phyloP scores from a whole-genome alignment of 768 basidiomycete genomes.

The Termitomyces sp. region DNA sequence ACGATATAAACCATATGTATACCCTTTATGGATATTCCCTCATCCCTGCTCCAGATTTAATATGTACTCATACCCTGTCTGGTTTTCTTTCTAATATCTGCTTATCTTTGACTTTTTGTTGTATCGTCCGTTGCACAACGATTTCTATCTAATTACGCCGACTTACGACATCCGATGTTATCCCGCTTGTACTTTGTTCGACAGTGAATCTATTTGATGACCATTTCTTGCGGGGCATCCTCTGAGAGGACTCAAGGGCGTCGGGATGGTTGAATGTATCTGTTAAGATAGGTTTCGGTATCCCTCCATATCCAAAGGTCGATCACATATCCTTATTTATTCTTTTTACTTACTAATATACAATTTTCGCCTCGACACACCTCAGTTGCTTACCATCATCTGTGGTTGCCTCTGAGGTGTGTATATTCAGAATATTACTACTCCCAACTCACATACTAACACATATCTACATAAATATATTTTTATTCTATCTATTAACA shows the following conservation, averaged over 20 bases:
- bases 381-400: too few relatives aligned
- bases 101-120: not conserved
- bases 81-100: not conserved
- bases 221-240: not conserved
- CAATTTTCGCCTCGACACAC: too few relatives aligned
- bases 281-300: too few relatives aligned
- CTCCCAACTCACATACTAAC: too few relatives aligned
- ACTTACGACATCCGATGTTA: not conserved
- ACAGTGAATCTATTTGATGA: not conserved
- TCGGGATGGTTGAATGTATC: not conserved
- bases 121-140: not conserved
- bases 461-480: too few relatives aligned
- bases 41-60: not conserved
- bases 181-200: not conserved
- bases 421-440: too few relatives aligned
- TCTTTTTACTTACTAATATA: too few relatives aligned
- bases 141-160: not conserved
- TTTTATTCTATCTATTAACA: too few relatives aligned
- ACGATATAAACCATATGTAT: not conserved
- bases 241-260: not conserved
- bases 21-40: not conserved
- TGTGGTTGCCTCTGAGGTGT: too few relatives aligned
- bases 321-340: too few relatives aligned
- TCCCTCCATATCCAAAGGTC: too few relatives aligned
- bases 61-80: slow-evolving; percentile 4